A percentile compares a stretch with the other conserved stretches of the same genome.
phyloP scores from a whole-genome alignment of 495 filamentous ascomycete genomes.

The Staphylotrichum longicolle region DNA sequence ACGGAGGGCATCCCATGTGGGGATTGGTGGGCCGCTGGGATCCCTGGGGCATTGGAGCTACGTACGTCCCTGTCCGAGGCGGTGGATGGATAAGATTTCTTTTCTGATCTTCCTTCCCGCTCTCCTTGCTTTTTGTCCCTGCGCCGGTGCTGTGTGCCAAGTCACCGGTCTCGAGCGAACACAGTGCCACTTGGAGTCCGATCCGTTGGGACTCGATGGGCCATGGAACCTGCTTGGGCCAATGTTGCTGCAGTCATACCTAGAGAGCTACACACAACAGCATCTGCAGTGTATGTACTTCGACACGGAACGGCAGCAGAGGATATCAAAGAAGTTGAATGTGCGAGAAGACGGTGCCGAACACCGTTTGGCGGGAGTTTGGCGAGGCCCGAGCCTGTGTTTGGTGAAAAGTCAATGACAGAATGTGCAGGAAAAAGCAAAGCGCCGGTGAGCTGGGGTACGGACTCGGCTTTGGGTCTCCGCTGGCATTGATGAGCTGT shows the following conservation, averaged over 20 bases:
- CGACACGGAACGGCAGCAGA: too few relatives aligned
- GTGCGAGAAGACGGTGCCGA: conserved; percentile 21
- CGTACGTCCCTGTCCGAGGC: conserved; percentile 11
- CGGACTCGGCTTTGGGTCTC: neutral
- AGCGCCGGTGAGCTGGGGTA: conserved; percentile 2
- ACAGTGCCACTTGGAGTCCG: conserved; percentile 24
- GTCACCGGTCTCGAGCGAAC: conserved; percentile 22
- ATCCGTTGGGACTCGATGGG: conserved; percentile 28
- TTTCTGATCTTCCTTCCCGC: conserved; percentile 19
- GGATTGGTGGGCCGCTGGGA: conserved; percentile 6
- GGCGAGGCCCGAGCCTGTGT: conserved; percentile 1
- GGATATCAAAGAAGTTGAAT: conserved; percentile 7
- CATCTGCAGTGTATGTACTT: too few relatives aligned
- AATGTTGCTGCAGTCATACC: conserved; percentile 10
- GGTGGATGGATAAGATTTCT: conserved; percentile 22
- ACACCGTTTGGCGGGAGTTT: neutral
- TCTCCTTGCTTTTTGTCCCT: conserved; percentile 20
- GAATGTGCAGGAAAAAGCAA: conserved; percentile 12
- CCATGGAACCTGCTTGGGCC: conserved; percentile 22
- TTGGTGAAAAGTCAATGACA: neutral
- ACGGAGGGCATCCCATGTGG: neutral
- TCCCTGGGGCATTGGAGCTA: neutral
- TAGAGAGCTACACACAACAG: too few relatives aligned
- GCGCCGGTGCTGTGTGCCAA: conserved; percentile 26
- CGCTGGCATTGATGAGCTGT: conserved; percentile 22